Evolutionary conservation across 1,284 basidiomycete genomes (phyloP).

Genomic region (Trichosporon faecale): DNA sequence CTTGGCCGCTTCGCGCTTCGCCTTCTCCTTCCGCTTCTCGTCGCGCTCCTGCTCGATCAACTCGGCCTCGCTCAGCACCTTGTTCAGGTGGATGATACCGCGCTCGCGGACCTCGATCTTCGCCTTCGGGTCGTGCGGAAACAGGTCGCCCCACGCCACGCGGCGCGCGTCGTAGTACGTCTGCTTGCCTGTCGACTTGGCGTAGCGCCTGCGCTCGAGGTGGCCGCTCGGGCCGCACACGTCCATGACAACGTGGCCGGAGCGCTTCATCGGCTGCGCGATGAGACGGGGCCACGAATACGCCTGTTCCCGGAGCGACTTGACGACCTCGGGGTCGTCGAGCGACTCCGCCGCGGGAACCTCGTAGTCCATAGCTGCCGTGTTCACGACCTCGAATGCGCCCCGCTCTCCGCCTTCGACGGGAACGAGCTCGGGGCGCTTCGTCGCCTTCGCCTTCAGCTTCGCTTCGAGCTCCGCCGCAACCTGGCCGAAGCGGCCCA

Average conservation of each 20-base stretch:
- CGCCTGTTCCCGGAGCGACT: conserved; percentile 52
- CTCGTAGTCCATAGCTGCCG: not conserved
- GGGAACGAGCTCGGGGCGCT: conserved; percentile 32
- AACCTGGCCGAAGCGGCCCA: conserved; percentile 38
- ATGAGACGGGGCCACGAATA: conserved; percentile 87
- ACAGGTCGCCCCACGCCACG: conserved; percentile 87
- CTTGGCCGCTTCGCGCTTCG: not conserved
- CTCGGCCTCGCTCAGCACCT: conserved; percentile 21
- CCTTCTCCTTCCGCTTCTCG: not conserved
- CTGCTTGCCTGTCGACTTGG: conserved; percentile 90
- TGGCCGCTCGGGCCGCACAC: conserved; percentile 62
- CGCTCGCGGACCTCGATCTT: conserved; percentile 61
- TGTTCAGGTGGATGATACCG: conserved; percentile 41
- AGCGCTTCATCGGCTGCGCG: conserved; percentile 83
- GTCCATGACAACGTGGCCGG: conserved; percentile 90
- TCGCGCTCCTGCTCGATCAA: conserved; percentile 13
- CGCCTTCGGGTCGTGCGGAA: conserved; percentile 81
- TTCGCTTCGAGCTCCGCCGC: conserved; percentile 37
- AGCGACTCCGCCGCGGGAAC: conserved; percentile 1
- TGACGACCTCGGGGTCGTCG: conserved; percentile 22
- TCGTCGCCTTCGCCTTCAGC: conserved; percentile 21
- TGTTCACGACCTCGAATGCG: conserved; percentile 29
- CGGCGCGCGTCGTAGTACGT: conserved; percentile 93
- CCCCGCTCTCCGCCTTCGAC: conserved; percentile 40
- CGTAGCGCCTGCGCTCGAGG: conserved; percentile 59